phyloP scores from a whole-genome alignment of 225 moss, liverwort and hornwort species.

The Pseudisothecium myosuroides region DNA sequence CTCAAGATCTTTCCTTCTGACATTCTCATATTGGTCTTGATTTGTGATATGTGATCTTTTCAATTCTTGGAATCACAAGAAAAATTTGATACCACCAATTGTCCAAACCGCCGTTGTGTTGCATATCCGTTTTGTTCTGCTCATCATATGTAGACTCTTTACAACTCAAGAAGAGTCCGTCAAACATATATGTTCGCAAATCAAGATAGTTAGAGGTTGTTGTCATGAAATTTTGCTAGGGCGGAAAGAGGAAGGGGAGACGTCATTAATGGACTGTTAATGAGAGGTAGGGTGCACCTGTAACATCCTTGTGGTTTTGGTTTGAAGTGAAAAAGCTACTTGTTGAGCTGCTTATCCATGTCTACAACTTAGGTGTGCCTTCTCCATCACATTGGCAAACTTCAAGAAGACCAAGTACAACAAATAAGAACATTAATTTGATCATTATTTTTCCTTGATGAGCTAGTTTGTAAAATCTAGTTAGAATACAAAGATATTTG shows the following conservation, averaged over 20 bases:
- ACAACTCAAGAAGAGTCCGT: fast-evolving
- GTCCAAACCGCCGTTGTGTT: fast-evolving
- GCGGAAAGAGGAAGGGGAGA: not conserved
- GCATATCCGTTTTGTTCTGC: not conserved
- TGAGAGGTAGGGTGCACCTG: fast-evolving
- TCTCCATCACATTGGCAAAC: not conserved
- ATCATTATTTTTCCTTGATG: no score
- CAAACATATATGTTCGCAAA: not conserved
- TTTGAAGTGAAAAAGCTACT: not conserved
- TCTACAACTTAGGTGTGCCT: fast-evolving
- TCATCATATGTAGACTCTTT: not conserved
- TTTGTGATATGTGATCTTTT: not conserved
- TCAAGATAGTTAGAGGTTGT: not conserved
- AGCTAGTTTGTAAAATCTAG: not conserved
- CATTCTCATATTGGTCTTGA: fast-evolving
- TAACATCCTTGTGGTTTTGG: not conserved
- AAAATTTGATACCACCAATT: no score
- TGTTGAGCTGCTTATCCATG: not conserved
- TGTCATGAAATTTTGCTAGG: not conserved
- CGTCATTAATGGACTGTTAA: fast-evolving
- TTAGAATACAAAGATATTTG: not conserved
- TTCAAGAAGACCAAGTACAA: not conserved
- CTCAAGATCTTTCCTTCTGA: not conserved
- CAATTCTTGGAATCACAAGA: fast-evolving
- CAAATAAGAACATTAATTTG: not conserved